Evolutionary conservation across 73 alveolate species (phyloP).

Genomic region (Durusdinium trenchii): DNA sequence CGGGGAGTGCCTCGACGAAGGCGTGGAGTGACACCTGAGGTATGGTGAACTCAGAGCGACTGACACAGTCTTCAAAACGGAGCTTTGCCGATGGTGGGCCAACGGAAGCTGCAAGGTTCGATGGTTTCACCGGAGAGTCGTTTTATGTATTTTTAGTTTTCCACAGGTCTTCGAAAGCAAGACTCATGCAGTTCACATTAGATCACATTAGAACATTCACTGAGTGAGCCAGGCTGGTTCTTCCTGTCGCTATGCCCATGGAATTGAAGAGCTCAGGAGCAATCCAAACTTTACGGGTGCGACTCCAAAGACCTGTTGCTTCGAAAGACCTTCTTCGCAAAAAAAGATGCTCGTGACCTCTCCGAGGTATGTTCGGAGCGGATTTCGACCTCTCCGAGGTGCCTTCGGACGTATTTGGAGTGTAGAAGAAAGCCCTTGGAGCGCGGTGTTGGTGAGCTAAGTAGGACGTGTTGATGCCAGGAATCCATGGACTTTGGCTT

Average conservation of each 20-base stretch:
- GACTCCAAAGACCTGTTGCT: neutral
- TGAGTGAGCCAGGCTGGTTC: slow-evolving; percentile 52
- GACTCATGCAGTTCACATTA: neutral
- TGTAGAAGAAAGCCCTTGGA: neutral
- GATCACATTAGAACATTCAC: no score
- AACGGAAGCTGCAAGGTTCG: slow-evolving; percentile 91
- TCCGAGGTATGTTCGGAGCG: slow-evolving; percentile 55
- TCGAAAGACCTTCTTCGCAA: neutral
- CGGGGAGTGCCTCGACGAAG: neutral
- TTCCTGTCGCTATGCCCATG: slow-evolving; percentile 89
- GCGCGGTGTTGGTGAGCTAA: neutral
- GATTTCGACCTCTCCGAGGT: slow-evolving; percentile 50
- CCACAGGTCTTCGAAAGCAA: neutral
- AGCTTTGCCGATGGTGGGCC: slow-evolving; percentile 93
- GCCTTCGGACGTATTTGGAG: neutral
- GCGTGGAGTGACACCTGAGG: neutral
- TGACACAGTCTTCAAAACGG: slow-evolving; percentile 75
- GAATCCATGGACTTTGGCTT: neutral
- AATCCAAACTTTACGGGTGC: slow-evolving; percentile 36
- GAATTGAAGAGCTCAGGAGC: slow-evolving; percentile 70
- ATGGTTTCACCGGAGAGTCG: neutral
- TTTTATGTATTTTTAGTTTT: neutral
- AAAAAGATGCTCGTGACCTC: no score
- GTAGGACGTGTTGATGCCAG: neutral
- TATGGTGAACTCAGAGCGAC: slow-evolving; percentile 90